Evolutionary conservation across 2,329 filamentous ascomycete species (phyloP).

Genomic region (Trichoderma koningii): DNA sequence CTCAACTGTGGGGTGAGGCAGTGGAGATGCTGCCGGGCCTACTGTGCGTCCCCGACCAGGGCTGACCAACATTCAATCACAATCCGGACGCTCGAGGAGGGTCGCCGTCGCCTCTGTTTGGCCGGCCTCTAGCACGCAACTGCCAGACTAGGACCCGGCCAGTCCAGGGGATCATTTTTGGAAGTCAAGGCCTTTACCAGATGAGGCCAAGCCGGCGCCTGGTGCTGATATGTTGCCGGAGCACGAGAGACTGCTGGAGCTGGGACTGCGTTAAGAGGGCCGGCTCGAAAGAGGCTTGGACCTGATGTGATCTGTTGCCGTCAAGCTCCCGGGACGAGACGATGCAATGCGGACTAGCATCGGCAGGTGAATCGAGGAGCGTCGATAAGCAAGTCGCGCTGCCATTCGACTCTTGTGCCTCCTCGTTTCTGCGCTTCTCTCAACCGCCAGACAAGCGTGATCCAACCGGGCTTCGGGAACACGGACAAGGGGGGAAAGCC

Average conservation of each 20-base stretch:
- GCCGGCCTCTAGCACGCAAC: constrained; percentile 17
- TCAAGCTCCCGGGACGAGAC: constrained; percentile 7
- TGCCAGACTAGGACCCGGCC: constrained; percentile 18
- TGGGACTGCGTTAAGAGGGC: background rate
- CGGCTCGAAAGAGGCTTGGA: background rate
- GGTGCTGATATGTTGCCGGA: background rate
- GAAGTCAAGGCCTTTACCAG: constrained; percentile 1
- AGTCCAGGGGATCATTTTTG: constrained; percentile 7
- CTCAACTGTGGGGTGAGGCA: constrained; percentile 1
- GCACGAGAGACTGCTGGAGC: background rate
- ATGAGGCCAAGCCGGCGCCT: constrained; percentile 18
- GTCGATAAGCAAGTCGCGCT: constrained; percentile 20
- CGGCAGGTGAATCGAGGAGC: constrained; percentile 24
- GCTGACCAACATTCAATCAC: constrained; percentile 14
- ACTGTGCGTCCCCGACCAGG: constrained; percentile 1
- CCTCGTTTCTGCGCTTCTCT: background rate
- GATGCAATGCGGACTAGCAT: constrained; percentile 6
- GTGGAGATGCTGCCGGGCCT: constrained; percentile 21
- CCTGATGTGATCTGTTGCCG: constrained; percentile 12
- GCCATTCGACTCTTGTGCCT: background rate
- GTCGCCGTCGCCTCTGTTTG: constrained; percentile 12
- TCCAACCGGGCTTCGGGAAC: background rate
- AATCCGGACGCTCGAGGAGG: constrained; percentile 16
- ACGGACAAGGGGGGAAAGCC: background rate
- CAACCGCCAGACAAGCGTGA: background rate